These are phyloP conservation scores for Polytrichum formosum DNA, from an alignment of 225 moss, liverwort and hornwort species.

Conservation along the genomic window DNA sequence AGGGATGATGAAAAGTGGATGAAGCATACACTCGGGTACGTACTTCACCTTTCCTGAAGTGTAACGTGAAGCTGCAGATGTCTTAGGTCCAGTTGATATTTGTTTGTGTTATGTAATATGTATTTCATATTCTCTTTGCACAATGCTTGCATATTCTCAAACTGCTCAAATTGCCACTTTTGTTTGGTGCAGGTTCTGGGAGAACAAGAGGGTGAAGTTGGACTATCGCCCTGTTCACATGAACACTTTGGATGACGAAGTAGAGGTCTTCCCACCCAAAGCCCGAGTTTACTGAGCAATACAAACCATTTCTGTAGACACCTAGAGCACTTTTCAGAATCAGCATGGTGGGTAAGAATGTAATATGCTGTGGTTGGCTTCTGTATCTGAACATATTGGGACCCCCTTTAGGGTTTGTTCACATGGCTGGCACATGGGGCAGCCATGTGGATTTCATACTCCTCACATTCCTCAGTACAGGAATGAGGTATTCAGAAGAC, in stretches of 20 bases:
- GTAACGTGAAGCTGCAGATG: no score
- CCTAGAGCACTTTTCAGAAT: background rate
- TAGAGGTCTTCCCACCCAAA: slow-evolving; percentile 84
- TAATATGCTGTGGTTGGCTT: background rate
- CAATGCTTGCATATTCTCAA: no score
- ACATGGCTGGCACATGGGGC: background rate
- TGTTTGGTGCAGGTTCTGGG: slow-evolving; percentile 63
- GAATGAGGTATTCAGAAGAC: no score
- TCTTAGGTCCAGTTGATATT: background rate
- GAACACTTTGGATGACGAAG: slow-evolving; percentile 90
- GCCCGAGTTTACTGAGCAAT: slow-evolving; percentile 73
- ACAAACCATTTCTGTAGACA: background rate
- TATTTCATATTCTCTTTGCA: no score
- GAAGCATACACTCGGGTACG: slow-evolving; percentile 84
- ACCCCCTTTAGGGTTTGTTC: background rate
- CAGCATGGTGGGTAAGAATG: background rate
- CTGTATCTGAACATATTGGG: background rate
- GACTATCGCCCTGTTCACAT: slow-evolving; percentile 99
- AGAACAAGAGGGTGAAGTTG: slow-evolving; percentile 73
- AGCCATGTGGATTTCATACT: no score
- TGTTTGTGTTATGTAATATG: no score
- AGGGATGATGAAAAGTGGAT: slow-evolving; percentile 91
- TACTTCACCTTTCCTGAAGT: background rate
- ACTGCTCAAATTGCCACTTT: no score
- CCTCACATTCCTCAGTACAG: no score